These are phyloP conservation scores for Capsella rubella DNA, from an alignment of 441 rosid species.

Conservation along the genomic window DNA sequence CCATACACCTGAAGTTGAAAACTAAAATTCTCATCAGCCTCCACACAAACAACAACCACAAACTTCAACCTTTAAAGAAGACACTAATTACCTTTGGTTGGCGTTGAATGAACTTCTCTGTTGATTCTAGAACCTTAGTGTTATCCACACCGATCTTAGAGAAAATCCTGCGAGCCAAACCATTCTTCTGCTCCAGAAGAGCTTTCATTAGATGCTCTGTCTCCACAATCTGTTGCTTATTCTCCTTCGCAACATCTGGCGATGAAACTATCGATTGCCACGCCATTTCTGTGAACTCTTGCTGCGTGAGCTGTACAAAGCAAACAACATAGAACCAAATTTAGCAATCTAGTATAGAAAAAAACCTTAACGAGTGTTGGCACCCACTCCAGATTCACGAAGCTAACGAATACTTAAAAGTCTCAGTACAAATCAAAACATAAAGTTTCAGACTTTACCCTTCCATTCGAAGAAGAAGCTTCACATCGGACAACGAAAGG, in stretches of 20 bases:
- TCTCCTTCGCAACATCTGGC: constrained; percentile 93
- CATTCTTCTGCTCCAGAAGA: constrained; percentile 96
- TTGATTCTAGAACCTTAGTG: constrained; percentile 87
- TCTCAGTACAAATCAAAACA: background rate
- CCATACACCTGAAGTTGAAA: constrained; percentile 70
- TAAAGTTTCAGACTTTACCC: constrained; percentile 56
- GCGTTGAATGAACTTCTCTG: constrained; percentile 87
- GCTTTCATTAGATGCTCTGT: constrained; percentile 98
- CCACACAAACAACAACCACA: background rate
- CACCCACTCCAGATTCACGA: constrained; percentile 1
- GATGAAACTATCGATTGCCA: constrained; percentile 98
- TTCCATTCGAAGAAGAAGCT: constrained; percentile 62
- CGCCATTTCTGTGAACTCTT: constrained; percentile 98
- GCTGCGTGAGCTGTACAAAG: constrained; percentile 77
- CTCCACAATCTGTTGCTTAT: constrained; percentile 98
- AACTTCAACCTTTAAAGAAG: background rate
- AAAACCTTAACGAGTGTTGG: background rate
- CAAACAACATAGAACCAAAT: constrained; percentile 10
- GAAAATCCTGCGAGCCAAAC: constrained; percentile 94
- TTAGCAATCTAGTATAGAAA: background rate
- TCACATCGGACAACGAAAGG: constrained; percentile 68
- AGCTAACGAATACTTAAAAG: no score
- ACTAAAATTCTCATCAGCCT: background rate
- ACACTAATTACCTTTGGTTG: constrained; percentile 80
- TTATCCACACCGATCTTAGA: constrained; percentile 89